Conservation (phyloP, 2,329 filamentous ascomycete species). For the Coniella vitis region DNA sequence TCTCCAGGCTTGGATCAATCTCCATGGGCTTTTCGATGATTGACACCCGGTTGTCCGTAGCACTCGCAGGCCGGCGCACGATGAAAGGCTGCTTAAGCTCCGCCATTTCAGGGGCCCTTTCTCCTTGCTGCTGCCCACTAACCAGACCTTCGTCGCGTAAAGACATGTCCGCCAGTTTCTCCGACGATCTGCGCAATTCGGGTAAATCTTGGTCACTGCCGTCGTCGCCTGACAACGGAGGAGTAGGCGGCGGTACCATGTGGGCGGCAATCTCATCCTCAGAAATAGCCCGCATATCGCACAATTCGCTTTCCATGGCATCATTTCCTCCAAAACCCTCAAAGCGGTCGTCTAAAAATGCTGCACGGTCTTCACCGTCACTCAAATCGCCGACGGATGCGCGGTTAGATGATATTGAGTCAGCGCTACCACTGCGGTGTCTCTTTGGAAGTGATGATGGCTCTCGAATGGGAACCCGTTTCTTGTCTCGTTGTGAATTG, state of each 20-base stretch:
- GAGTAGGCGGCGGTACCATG: slow-evolving; percentile 9
- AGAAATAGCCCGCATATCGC: slow-evolving; percentile 4
- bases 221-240: slow-evolving; percentile 9
- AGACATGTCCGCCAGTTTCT: slow-evolving; percentile 12
- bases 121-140: background rate
- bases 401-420: slow-evolving; percentile 14
- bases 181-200: slow-evolving; percentile 8
- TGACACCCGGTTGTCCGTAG: slow-evolving; percentile 9
- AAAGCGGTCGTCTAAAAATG: slow-evolving; percentile 7
- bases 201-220: slow-evolving; percentile 6
- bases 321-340: slow-evolving; percentile 9
- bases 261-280: slow-evolving; percentile 9
- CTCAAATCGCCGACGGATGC: slow-evolving; percentile 14
- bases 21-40: slow-evolving; percentile 15
- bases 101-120: slow-evolving; percentile 14
- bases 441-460: slow-evolving; percentile 10
- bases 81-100: slow-evolving; percentile 13
- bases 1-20: slow-evolving; percentile 12
- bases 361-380: slow-evolving; percentile 9
- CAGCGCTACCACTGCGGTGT: slow-evolving; percentile 12
- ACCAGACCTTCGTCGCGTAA: slow-evolving; percentile 1
- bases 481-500: slow-evolving; percentile 21
- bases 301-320: slow-evolving; percentile 10
- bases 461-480: slow-evolving; percentile 15
- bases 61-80: slow-evolving; percentile 12